A percentile compares a stretch with the other conserved stretches of the same genome.
Conservation (phyloP, 441 rosid species). For the Jatropha multifida region DNA sequence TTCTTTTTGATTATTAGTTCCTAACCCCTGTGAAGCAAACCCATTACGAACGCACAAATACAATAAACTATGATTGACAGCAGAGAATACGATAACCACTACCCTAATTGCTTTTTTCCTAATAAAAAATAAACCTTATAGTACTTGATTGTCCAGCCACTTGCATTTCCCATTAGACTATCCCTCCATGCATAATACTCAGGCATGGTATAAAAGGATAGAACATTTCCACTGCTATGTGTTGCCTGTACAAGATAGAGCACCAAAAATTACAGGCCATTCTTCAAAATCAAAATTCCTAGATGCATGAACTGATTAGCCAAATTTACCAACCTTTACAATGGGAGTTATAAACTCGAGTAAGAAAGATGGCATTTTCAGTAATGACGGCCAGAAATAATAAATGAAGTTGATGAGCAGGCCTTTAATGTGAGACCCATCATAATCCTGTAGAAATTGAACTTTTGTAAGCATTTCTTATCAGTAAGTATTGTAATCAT, state of each 20-base stretch:
- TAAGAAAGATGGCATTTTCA: constrained; percentile 78
- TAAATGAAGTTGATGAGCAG: constrained; percentile 88
- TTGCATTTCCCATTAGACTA: constrained; percentile 61
- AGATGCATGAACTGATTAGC: background rate
- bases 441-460: constrained; percentile 67
- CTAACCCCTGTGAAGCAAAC: constrained; percentile 71
- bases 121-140: constrained; percentile 66
- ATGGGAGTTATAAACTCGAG: constrained; percentile 97
- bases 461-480: constrained; percentile 38
- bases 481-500: background rate
- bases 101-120: constrained; percentile 7
- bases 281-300: background rate
- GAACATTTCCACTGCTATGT: constrained; percentile 41
- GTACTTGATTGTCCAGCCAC: constrained; percentile 89
- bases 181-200: constrained; percentile 88
- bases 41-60: constrained; percentile 1
- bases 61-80: background rate
- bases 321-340: constrained; percentile 62
- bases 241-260: constrained; percentile 55
- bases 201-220: constrained; percentile 90
- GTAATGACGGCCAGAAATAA: constrained; percentile 94
- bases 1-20: constrained; percentile 79
- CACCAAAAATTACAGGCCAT: background rate
- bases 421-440: constrained; percentile 98
- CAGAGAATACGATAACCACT: background rate